Evolutionary conservation across 2,329 filamentous ascomycete species (phyloP).

Genomic region (Graphiopsis chlorocephala): DNA sequence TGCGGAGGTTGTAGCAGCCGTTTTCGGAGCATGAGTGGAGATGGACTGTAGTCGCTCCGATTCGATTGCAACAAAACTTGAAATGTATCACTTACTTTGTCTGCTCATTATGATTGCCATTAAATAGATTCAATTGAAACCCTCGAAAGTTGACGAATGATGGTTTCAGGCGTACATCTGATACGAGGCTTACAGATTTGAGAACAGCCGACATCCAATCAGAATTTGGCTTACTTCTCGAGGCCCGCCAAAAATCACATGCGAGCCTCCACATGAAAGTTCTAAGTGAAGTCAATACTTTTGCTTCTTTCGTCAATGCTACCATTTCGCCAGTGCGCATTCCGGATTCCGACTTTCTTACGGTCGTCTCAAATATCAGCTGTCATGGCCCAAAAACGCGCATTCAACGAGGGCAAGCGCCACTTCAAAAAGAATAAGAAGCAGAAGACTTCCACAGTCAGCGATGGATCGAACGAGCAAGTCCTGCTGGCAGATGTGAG

Average conservation of each 20-base stretch:
- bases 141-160: background rate
- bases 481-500: slow-evolving; percentile 47
- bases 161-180: background rate
- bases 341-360: background rate
- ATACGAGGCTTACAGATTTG: background rate
- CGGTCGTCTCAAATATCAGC: background rate
- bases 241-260: slow-evolving; percentile 5
- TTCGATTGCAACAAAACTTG: background rate
- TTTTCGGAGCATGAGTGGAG: background rate
- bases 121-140: background rate
- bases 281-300: slow-evolving; percentile 2
- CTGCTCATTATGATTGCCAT: background rate
- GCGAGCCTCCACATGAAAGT: slow-evolving; percentile 1
- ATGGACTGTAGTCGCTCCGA: background rate
- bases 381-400: slow-evolving; percentile 35
- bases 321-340: slow-evolving; percentile 10
- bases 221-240: background rate
- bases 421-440: slow-evolving; percentile 48
- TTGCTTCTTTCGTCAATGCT: slow-evolving; percentile 2
- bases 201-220: background rate
- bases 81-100: background rate
- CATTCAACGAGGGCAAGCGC: slow-evolving; percentile 37
- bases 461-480: slow-evolving; percentile 49
- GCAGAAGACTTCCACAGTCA: slow-evolving; percentile 43
- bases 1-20: background rate